These are phyloP conservation scores for Suhomyces yuchorum DNA, from an alignment of 1,139 yeast species.

Conservation along the genomic window DNA sequence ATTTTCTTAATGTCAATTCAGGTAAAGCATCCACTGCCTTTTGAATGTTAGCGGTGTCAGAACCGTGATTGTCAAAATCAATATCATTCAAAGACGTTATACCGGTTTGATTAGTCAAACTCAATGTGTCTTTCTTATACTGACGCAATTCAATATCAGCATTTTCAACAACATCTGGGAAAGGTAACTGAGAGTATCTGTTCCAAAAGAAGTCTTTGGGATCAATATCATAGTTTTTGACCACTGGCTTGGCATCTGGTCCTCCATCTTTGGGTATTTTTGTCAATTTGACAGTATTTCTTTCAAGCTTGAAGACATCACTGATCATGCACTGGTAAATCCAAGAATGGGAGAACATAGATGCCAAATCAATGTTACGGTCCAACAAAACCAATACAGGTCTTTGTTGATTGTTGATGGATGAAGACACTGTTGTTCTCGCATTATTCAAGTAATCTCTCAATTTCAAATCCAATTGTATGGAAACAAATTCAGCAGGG, in stretches of 20 bases:
- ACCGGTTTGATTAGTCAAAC: conserved; percentile 79
- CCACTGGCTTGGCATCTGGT: conserved; percentile 32
- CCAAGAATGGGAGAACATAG: conserved; percentile 98
- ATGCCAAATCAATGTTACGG: conserved; percentile 83
- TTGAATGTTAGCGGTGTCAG: conserved; percentile 75
- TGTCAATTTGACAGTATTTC: conserved; percentile 64
- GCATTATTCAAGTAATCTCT: conserved; percentile 84
- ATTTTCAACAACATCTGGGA: conserved; percentile 97
- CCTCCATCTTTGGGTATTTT: conserved; percentile 35
- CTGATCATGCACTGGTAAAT: conserved; percentile 95
- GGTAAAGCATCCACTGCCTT: conserved; percentile 92
- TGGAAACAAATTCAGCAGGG: conserved; percentile 93
- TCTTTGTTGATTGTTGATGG: conserved; percentile 44
- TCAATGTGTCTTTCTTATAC: conserved; percentile 86
- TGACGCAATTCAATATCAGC: conserved; percentile 80
- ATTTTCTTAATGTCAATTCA: conserved; percentile 84
- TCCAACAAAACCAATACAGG: conserved; percentile 82
- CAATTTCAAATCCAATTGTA: conserved; percentile 75
- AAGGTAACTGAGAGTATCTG: conserved; percentile 80
- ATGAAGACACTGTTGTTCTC: conserved; percentile 34
- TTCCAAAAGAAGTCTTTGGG: conserved; percentile 93
- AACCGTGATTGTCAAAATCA: conserved; percentile 58
- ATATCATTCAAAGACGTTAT: conserved; percentile 70
- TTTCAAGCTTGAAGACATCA: conserved; percentile 79
- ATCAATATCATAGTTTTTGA: conserved; percentile 78